Percentiles rank a stretch among this genome's conserved stretches.
phyloP scores from a whole-genome alignment of 2,329 filamentous ascomycete species.

The Amesomyces nigricolor region DNA sequence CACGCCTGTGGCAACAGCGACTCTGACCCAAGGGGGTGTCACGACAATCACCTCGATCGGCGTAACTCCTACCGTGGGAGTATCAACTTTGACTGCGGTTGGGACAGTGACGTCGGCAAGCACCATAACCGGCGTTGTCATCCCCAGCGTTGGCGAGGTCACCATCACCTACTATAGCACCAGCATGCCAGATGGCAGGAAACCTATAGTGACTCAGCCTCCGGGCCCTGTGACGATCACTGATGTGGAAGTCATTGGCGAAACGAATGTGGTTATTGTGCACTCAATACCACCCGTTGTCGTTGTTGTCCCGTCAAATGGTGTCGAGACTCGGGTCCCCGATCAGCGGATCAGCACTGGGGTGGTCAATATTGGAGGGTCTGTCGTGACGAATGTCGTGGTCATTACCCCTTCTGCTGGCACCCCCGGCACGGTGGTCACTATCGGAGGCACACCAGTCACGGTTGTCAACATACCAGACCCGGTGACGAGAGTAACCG shows the following conservation, averaged over 20 bases:
- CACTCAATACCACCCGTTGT: conserved; percentile 20
- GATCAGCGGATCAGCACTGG: conserved; percentile 16
- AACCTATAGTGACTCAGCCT: conserved; percentile 2
- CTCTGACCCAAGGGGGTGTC: background rate
- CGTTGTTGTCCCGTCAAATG: conserved; percentile 16
- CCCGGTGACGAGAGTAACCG: conserved; percentile 14
- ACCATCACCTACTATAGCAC: conserved; percentile 24
- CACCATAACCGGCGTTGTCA: conserved; percentile 20
- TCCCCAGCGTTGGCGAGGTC: conserved; percentile 20
- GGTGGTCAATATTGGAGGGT: conserved; percentile 14
- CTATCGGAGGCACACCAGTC: conserved; percentile 21
- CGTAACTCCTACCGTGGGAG: background rate
- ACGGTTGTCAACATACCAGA: conserved; percentile 18
- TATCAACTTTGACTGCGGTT: conserved; percentile 2
- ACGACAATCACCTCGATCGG: conserved; percentile 6
- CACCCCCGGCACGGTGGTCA: conserved; percentile 7
- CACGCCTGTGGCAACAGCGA: background rate
- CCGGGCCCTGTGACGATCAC: conserved; percentile 22
- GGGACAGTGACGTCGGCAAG: conserved; percentile 2
- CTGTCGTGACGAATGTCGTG: conserved; percentile 18
- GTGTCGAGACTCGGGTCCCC: conserved; percentile 17
- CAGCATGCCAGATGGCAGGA: conserved; percentile 9
- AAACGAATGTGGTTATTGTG: conserved; percentile 21
- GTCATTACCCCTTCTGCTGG: conserved; percentile 22
- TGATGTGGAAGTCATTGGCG: conserved; percentile 23